These are phyloP conservation scores for Phyllosticta capitalensis DNA, from an alignment of 2,329 filamentous ascomycete species.

Conservation along the genomic window DNA sequence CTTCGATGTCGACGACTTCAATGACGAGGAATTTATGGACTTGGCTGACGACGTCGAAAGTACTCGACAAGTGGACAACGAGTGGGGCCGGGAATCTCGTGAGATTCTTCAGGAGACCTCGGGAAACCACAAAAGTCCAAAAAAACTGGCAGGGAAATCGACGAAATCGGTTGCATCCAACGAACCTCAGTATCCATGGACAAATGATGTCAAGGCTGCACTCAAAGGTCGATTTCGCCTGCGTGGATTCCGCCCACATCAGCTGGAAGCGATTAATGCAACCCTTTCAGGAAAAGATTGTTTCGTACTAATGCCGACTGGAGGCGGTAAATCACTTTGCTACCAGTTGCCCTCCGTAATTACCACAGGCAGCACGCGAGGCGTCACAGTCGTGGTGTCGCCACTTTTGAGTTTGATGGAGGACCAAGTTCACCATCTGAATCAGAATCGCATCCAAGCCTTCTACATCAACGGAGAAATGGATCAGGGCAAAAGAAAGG, in stretches of 20 bases:
- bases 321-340: slow-evolving; percentile 91
- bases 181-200: slow-evolving; percentile 60
- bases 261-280: slow-evolving; percentile 91
- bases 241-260: slow-evolving; percentile 78
- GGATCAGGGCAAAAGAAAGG: slow-evolving; percentile 49
- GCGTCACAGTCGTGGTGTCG: slow-evolving; percentile 90
- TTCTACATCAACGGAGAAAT: slow-evolving; percentile 74
- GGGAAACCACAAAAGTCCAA: slow-evolving; percentile 16
- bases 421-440: slow-evolving; percentile 83
- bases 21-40: slow-evolving; percentile 27
- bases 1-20: slow-evolving; percentile 8
- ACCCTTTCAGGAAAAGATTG: slow-evolving; percentile 80
- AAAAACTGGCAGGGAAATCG: slow-evolving; percentile 13
- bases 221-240: slow-evolving; percentile 78
- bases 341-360: slow-evolving; percentile 91
- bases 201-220: slow-evolving; percentile 69
- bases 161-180: slow-evolving; percentile 14
- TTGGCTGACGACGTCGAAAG: slow-evolving; percentile 34
- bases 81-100: slow-evolving; percentile 20
- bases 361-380: slow-evolving; percentile 66
- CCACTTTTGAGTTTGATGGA: slow-evolving; percentile 93
- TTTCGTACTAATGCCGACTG: slow-evolving; percentile 96
- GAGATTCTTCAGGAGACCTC: slow-evolving; percentile 18
- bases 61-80: slow-evolving; percentile 21
- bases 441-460: slow-evolving; percentile 65